phyloP scores from a whole-genome alignment of 2,329 filamentous ascomycete genomes.

The Cadophora sp. region DNA sequence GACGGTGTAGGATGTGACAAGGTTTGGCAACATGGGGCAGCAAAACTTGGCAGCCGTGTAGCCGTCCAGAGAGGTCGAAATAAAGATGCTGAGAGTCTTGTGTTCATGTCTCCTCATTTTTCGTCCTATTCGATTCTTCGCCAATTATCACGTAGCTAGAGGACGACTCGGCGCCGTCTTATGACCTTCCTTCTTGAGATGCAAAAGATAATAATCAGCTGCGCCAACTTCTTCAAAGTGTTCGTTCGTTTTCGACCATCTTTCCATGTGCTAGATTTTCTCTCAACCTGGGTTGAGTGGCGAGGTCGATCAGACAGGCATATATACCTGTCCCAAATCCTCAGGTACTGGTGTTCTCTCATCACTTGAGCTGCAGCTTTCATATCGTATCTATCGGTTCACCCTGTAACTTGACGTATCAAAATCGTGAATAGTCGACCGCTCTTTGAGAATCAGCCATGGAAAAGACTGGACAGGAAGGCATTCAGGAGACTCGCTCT shows the following conservation, averaged over 20 bases:
- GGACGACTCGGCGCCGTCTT: slow-evolving; percentile 4
- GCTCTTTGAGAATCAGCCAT: neutral
- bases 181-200: slow-evolving; percentile 11
- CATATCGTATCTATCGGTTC: neutral
- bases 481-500: slow-evolving; percentile 5
- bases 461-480: neutral
- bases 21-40: neutral
- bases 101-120: neutral
- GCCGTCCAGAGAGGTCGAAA: neutral
- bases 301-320: neutral
- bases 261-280: neutral
- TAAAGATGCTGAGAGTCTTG: neutral
- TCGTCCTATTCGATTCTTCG: neutral
- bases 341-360: neutral
- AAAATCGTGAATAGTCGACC: neutral
- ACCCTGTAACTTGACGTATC: neutral
- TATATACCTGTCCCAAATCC: slow-evolving; percentile 2
- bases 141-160: neutral
- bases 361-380: neutral
- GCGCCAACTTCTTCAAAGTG: neutral
- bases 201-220: neutral
- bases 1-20: neutral
- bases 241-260: neutral
- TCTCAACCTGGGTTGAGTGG: neutral
- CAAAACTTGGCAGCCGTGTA: slow-evolving; percentile 8